Evolutionary conservation across 2,329 filamentous ascomycete genomes (phyloP).

Genomic region (Phaeophleospora eucalypticola): DNA sequence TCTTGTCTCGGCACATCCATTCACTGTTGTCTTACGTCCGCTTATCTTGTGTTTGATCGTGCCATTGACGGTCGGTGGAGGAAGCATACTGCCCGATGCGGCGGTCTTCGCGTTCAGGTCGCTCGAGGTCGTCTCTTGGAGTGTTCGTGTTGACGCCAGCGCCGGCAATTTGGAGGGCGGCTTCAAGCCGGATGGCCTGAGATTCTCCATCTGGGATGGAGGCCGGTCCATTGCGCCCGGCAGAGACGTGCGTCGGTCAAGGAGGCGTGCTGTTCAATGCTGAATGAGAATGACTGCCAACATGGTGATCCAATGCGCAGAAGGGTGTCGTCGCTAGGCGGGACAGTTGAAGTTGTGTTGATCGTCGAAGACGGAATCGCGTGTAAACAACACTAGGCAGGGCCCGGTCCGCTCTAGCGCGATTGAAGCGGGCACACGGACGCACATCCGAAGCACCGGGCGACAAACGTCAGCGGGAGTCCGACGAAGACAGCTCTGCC

Average conservation of each 20-base stretch:
- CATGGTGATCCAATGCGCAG: background rate
- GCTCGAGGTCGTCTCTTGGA: conserved; percentile 32
- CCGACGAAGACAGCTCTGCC: too few relatives aligned
- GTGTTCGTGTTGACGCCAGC: conserved; percentile 13
- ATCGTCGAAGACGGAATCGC: background rate
- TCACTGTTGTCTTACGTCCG: conserved; percentile 38
- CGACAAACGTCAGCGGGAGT: too few relatives aligned
- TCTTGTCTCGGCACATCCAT: background rate
- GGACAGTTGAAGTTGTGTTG: background rate
- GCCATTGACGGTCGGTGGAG: conserved; percentile 35
- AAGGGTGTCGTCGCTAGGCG: background rate
- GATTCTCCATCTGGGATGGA: conserved; percentile 30
- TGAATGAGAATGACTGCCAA: conserved; percentile 3
- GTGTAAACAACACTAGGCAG: background rate
- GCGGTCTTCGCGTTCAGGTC: conserved; percentile 48
- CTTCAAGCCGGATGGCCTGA: conserved; percentile 31
- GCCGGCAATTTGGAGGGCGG: conserved; percentile 30
- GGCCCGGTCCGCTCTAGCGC: background rate
- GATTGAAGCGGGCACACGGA: background rate
- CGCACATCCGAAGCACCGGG: too few relatives aligned
- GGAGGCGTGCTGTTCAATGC: conserved; percentile 1
- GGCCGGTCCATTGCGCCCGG: conserved; percentile 28
- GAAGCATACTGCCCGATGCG: conserved; percentile 34
- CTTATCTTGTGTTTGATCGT: conserved; percentile 50
- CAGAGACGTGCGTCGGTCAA: background rate